Conservation (phyloP, 2,329 filamentous ascomycete species). For the Monosporascus sp. region DNA sequence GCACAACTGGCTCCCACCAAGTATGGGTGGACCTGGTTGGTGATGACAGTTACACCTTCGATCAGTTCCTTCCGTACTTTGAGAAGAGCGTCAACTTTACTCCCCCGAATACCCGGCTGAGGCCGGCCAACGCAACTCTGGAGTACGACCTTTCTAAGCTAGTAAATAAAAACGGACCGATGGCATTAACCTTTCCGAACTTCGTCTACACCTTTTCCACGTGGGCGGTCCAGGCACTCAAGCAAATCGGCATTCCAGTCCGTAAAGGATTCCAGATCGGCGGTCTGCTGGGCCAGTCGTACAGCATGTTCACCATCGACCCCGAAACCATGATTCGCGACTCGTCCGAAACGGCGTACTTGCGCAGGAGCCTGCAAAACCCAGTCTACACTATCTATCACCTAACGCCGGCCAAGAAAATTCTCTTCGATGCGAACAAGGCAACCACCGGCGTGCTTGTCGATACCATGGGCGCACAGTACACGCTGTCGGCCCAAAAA, state of each 20-base stretch:
- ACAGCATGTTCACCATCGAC: slow-evolving; percentile 13
- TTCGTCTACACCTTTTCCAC: too few species aligned
- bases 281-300: slow-evolving; percentile 9
- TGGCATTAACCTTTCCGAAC: too few species aligned
- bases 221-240: too few species aligned
- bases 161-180: too few species aligned
- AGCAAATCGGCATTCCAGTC: not conserved
- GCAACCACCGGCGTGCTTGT: slow-evolving; percentile 12
- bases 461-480: slow-evolving; percentile 1
- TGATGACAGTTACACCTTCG: slow-evolving; percentile 24
- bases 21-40: slow-evolving; percentile 28
- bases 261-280: not conserved
- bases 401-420: slow-evolving; percentile 13
- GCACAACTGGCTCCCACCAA: slow-evolving; percentile 17
- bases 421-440: slow-evolving; percentile 12
- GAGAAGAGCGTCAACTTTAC: slow-evolving; percentile 27
- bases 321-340: slow-evolving; percentile 10
- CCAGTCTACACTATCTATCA: slow-evolving; percentile 12
- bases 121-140: slow-evolving; percentile 18
- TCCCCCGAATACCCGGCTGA: slow-evolving; percentile 18
- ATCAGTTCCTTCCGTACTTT: slow-evolving; percentile 28
- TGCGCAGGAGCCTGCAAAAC: slow-evolving; percentile 8
- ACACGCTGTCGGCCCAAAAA: slow-evolving; percentile 41
- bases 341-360: slow-evolving; percentile 12
- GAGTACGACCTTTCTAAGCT: slow-evolving; percentile 21